Evolutionary conservation across 2,329 filamentous ascomycete species (phyloP), one percentile per base, ranked within the genome.

Genomic region (Coniosporium tulheliwenetii): DNA sequence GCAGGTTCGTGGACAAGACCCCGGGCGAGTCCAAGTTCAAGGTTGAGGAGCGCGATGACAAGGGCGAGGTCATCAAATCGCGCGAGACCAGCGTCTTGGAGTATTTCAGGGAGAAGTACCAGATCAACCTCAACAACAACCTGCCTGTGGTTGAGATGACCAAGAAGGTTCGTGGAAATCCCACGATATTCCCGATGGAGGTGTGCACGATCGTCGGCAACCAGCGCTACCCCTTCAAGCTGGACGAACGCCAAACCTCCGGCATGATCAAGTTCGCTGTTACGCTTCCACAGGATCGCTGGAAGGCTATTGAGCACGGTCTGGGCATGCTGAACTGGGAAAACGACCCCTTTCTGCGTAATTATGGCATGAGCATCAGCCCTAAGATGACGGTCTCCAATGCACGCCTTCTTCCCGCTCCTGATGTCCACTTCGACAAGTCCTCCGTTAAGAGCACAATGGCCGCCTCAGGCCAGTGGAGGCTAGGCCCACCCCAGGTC

Each of bases 201-300:
- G 49, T 72, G 29, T 58, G 76, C 32, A 58, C 54, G 10, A 63
- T 78, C 44, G 58, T 67, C 35, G 54, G 61, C 3, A 71, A 76
- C 31, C 71, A 78, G 55, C 68, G 70, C 2, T 78, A 74, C 50
- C 63, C 61, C 2, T 69, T 61, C 54, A 79, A 79, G 58, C 55
- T 78, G 37, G 69, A 68, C 39, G 73, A 77, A 41, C 52, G 54
- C 0, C 69, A 93, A 62, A 95, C 89, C 0, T 65, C 79, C 0
- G 63, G 71, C 5, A 98, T 98, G 91, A 95, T 98, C 65, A 89
- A 82, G 58, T 85, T 89, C 51, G 87, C 89, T 0, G 89, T 94
- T 4, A 85, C 81, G 5, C 72, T 79, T 1, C 91, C 91, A 0
- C 56, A 58, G 0, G 57, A 77, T 29, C 82, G 91, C n/a, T 73